Evolutionary conservation across 139 green algal species (phyloP).

Genomic region (Pycnococcus provasolii): DNA sequence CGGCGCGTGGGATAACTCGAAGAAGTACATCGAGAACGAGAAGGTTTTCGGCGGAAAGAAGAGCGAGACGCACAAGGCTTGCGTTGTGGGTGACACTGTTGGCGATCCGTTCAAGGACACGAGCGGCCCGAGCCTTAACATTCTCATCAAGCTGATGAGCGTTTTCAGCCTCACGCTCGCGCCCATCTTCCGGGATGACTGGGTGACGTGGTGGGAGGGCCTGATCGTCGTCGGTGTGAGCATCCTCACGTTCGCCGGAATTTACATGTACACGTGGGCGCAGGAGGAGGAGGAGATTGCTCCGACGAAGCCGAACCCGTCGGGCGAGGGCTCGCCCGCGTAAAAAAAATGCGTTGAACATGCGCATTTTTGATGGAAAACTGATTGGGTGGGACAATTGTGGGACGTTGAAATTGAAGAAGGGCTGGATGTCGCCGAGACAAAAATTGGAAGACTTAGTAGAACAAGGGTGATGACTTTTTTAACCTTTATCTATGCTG

Average conservation of each 20-base stretch:
- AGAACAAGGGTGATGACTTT: too few species aligned
- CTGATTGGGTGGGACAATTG: too few species aligned
- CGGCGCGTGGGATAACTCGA: slow-evolving; percentile 48
- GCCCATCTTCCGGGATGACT: slow-evolving; percentile 36
- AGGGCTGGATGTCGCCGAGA: too few species aligned
- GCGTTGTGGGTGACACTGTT: slow-evolving; percentile 48
- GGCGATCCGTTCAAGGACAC: slow-evolving; percentile 57
- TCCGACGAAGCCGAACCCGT: not conserved
- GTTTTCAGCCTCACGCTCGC: slow-evolving; percentile 37
- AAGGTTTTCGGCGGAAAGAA: slow-evolving; percentile 40
- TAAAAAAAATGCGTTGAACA: too few species aligned
- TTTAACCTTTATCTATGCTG: too few species aligned
- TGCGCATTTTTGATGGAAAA: too few species aligned
- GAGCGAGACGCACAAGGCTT: slow-evolving; percentile 41
- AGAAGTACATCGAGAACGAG: slow-evolving; percentile 48
- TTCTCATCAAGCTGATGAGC: slow-evolving; percentile 52
- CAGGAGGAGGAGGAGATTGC: slow-evolving; percentile 5
- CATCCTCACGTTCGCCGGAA: slow-evolving; percentile 7
- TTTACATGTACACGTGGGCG: slow-evolving; percentile 19
- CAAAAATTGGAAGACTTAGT: too few species aligned
- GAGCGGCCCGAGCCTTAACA: slow-evolving; percentile 40
- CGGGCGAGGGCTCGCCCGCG: too few species aligned
- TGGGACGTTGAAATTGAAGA: too few species aligned
- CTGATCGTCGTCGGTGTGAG: slow-evolving; percentile 16
- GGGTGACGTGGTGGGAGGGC: slow-evolving; percentile 22